Conservation (phyloP, 768 basidiomycete genomes). For the Russula olivacea region DNA sequence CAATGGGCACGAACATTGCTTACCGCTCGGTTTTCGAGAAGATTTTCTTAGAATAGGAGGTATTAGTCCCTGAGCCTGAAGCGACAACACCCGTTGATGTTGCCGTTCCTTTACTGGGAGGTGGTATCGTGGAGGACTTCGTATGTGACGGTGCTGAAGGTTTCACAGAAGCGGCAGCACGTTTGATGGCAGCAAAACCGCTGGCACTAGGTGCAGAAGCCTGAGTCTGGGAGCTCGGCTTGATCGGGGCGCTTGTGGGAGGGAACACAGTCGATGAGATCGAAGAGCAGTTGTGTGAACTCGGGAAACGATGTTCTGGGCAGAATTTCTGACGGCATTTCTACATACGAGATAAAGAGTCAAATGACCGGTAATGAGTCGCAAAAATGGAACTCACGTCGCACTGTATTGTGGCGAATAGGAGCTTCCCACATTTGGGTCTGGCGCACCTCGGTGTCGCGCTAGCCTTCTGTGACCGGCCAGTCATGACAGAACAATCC, state of each 20-base stretch:
- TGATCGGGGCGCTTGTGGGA: conserved; percentile 13
- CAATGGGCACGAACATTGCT: conserved; percentile 32
- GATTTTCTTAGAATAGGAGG: conserved; percentile 30
- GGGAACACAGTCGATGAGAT: conserved; percentile 23
- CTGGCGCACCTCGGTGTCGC: conserved; percentile 54
- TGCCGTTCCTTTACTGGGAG: conserved; percentile 25
- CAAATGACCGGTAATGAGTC: background rate
- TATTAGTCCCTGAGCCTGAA: conserved; percentile 19
- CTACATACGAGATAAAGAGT: conserved; percentile 34
- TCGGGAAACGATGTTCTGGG: conserved; percentile 71
- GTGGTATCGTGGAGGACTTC: conserved; percentile 32
- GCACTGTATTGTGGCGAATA: conserved; percentile 71
- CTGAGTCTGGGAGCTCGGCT: conserved; percentile 24
- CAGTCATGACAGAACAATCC: conserved; percentile 66
- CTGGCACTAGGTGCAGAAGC: conserved; percentile 27
- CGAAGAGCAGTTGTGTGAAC: conserved; percentile 55
- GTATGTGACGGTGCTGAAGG: conserved; percentile 19
- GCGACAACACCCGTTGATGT: conserved; percentile 22
- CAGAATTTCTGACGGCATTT: conserved; percentile 70
- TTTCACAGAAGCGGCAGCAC: conserved; percentile 11
- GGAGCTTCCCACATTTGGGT: conserved; percentile 61
- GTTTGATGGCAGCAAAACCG: conserved; percentile 32
- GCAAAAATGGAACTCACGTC: conserved; percentile 44
- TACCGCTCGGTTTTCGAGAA: conserved; percentile 60
- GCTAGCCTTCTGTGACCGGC: conserved; percentile 43